These are phyloP conservation scores for Trichoderma orchidacearum DNA, from an alignment of 495 filamentous ascomycete genomes.

Conservation along the genomic window DNA sequence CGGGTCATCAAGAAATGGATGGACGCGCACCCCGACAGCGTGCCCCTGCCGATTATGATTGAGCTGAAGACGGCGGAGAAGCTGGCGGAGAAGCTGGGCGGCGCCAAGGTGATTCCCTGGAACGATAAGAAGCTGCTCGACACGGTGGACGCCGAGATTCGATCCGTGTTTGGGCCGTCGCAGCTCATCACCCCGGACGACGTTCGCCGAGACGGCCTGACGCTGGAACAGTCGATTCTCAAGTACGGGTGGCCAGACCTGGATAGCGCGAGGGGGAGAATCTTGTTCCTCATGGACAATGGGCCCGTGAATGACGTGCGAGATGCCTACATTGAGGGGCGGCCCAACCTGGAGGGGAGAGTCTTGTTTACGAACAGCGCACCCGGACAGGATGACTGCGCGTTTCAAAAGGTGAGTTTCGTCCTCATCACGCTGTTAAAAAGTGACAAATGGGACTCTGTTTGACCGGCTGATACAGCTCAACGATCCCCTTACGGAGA, in stretches of 20 bases:
- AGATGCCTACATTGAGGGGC: conserved; percentile 10
- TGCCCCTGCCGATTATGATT: conserved; percentile 16
- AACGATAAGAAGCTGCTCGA: conserved; percentile 7
- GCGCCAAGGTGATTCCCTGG: conserved; percentile 5
- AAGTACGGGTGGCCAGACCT: conserved; percentile 13
- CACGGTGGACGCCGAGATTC: conserved; percentile 14
- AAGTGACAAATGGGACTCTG: too few species aligned
- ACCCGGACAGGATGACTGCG: conserved; percentile 11
- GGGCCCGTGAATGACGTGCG: conserved; percentile 6
- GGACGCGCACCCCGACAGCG: conserved; percentile 10
- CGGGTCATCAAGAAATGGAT: conserved; percentile 11
- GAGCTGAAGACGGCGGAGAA: conserved; percentile 12
- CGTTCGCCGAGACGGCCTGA: conserved; percentile 7
- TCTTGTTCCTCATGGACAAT: conserved; percentile 17
- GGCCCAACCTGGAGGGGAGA: conserved; percentile 11
- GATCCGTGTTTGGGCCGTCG: conserved; percentile 8
- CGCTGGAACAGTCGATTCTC: conserved; percentile 12
- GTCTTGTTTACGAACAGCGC: conserved; percentile 17
- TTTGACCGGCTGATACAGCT: too few species aligned
- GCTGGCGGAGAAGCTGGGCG: conserved; percentile 4
- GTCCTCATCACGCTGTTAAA: background rate
- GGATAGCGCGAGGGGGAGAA: conserved; percentile 7
- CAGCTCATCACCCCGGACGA: conserved; percentile 14
- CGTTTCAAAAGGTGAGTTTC: conserved; percentile 10
- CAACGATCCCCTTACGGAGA: conserved; percentile 10